Base-by-base conservation (phyloP, 768 basidiomycete species). In the Antrodiella citrinella region DNA sequence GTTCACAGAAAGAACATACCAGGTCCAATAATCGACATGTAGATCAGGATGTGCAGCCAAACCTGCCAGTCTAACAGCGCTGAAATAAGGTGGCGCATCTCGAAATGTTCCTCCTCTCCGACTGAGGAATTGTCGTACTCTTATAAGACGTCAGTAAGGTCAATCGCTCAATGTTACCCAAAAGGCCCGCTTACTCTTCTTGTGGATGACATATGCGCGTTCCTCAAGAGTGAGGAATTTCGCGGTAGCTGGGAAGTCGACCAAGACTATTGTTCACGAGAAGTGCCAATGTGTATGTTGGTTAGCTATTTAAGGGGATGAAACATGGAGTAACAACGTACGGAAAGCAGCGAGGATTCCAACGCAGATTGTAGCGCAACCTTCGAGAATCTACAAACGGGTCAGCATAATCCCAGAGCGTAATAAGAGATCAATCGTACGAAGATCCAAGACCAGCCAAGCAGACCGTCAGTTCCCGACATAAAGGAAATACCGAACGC, bases 31-130 rank as follows among this genome's bases (percentile, higher is more conserved):
- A 84, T 64, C 0, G 80, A 78, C 69, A 85, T 73, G 56, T 78
- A 80, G 2, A 81, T 66, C 49, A 80, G 54, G 38, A 82, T 74
- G 55, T 81, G 78, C 18, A 78, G 44, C 73, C 76, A 81, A 43
- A 78, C 70, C 68, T 86, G 82, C 85, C 85, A 86, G 60, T 86
- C 84, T 0, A 57, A 48, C 25, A 83, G 57, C 0, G 80, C 78
- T 25, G 74, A 69, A 63, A 69, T 67, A 20, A 85, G 54, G 60
- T 84, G 80, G 4, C 75, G 64, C 52, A 71, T 52, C 26, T 75
- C 72, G 56, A 82, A 81, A 45, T 72, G 69, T 48, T 86, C 84
- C 48, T 80, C 81, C 61, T 81, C 83, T 4, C 76, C 72, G 1
- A 78, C 74, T 23, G 72, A 76, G 0, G 76, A 76, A 51, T 76